Base-by-base conservation (phyloP, 495 filamentous ascomycete genomes). In the Darksidea phi region DNA sequence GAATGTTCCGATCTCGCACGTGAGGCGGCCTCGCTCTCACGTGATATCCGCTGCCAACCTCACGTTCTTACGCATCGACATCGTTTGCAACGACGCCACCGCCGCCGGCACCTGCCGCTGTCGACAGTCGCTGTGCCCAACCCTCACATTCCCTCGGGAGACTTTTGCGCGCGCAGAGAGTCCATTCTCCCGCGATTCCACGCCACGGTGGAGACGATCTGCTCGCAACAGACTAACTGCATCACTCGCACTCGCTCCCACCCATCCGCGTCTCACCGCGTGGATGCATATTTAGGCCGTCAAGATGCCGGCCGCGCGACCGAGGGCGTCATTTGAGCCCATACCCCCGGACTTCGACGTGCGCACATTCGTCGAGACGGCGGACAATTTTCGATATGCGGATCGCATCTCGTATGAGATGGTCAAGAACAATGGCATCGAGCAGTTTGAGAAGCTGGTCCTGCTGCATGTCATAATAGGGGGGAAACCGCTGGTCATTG, bases 401-500 rank as follows among this genome's bases (percentile, higher is more conserved):
- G 78, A 81, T 10, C 83, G 89, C 21, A 86, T 96, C 45, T 83
- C 84, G 12, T 88, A 82, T 42, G 82, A 90, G 8, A 83, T 88
- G 68, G 87, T 95, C 47, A 79, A 87, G 51, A 77, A 83, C 48
- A 80, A 89, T 54, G 85, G 87, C 2, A 75, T 87, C 1, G 84
- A 87, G 17, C 80, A 81, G 2, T 92, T 97, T 56, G 89, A 96
- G 72, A 86, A 86, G 66, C 78, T 96, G 5, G 84, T 96, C 0
- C 76, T 85, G 21, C 76, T 87, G 1, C 85, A 92, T 67, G 91
- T 96, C 10, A 84, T 96, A 48, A 76, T 85, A n/a, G 84, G 85
- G 18, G 93, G 93, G 6, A 88, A 86, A 55, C 93, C 93, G 12
- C 76, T 97, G 18, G 88, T 97, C 41, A 84, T 97, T 43, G 89